phyloP scores from a whole-genome alignment of 257 asterid species.

The Forsythia suspensa region DNA sequence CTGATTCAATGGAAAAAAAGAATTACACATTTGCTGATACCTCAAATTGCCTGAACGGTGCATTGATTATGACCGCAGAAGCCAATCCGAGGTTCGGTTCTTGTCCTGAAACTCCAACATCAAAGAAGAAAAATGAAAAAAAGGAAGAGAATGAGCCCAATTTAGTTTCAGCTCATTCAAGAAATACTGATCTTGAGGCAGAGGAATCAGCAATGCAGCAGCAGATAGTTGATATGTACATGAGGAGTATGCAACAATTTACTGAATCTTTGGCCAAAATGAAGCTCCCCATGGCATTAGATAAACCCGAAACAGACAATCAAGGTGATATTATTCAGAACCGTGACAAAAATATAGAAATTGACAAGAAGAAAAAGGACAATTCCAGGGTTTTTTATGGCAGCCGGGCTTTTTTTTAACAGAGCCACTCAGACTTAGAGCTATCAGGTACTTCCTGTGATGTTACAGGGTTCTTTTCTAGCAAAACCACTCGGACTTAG shows the following conservation, averaged over 20 bases:
- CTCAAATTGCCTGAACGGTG: constrained; percentile 8
- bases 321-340: constrained; percentile 28
- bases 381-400: constrained; percentile 74
- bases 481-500: background rate
- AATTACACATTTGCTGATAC: constrained; percentile 18
- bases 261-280: constrained; percentile 68
- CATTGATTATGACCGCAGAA: background rate
- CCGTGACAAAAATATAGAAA: constrained; percentile 26
- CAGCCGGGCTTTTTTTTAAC: constrained; percentile 75
- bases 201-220: constrained; percentile 66
- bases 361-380: constrained; percentile 45
- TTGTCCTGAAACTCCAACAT: constrained; percentile 26
- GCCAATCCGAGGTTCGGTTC: background rate
- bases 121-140: constrained; percentile 21
- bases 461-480: constrained; percentile 57
- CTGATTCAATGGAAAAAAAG: constrained; percentile 40
- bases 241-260: constrained; percentile 82
- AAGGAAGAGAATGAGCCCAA: constrained; percentile 14
- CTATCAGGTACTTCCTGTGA: too few relatives aligned
- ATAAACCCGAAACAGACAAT: constrained; percentile 26
- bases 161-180: constrained; percentile 25
- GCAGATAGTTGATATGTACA: constrained; percentile 73
- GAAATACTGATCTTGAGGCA: constrained; percentile 40
- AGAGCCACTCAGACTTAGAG: background rate
- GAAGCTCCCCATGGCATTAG: constrained; percentile 70